Base-by-base conservation (phyloP, 306 rosid genomes). In the Quercus agrifolia region DNA sequence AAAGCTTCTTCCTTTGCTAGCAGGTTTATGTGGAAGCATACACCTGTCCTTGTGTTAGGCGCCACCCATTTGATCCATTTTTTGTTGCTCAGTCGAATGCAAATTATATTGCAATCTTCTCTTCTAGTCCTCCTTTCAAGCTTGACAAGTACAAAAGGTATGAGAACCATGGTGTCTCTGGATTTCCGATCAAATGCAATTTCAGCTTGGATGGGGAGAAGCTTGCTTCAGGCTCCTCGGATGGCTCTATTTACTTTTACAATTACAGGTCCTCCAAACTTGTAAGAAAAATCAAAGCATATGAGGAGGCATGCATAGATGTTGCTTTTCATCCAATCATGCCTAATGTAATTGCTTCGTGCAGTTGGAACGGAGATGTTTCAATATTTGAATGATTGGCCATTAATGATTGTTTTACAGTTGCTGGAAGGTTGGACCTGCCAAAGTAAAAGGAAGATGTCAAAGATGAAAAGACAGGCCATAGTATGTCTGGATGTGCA, bases 11-110 rank as follows among this genome's bases (percentile, higher is more conserved):
- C 67, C 80, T 80, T 81, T 28, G 58, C 54, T 81, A 21, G 76
- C 91, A 96, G 96, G 93, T 96, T 46, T 96, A 91, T 71, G 97
- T 88, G 67, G 99, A 95, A 88, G 99, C 97, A 77, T 95, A 85
- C 70, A 92, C 98, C 21, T 95, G 98, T 81, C 97, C 99, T 30
- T 86, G 91, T 66, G 87, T 95, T 73, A 87, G 92, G 80, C 31
- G 74, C 85, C 99, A 91, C 85, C 95, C 94, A 27, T 84, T 82
- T 59, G 96, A 95, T 75, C 86, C 95, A 15, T 73, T 54, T 75
- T 95, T 95, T 70, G 88, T 95, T 66, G 91, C 98, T 18, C 99
- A 95, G 82, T 95, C 98, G 55, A 95, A 92, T 20, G 99, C 96
- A 59, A 89, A 87, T 82, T 95, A 90, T 81, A 75, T 89, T 73